A percentile compares a stretch with the other conserved stretches of the same genome.
phyloP scores from a whole-genome alignment of 768 basidiomycete genomes.

The Podaxis sp. region DNA sequence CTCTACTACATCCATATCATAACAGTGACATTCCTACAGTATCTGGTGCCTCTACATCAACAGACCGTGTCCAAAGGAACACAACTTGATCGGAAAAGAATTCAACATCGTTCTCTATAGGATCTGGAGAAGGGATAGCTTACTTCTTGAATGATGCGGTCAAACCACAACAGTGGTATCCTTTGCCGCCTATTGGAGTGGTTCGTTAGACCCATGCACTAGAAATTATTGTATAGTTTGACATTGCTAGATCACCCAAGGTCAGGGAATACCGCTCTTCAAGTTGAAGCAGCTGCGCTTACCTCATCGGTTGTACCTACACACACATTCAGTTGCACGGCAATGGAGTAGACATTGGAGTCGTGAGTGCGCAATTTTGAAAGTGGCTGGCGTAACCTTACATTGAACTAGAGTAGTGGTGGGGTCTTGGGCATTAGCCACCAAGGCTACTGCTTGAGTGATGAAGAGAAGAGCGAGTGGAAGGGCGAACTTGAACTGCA shows the following conservation, averaged over 20 bases:
- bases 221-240: neutral
- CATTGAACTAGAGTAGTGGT: neutral
- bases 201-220: neutral
- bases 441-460: neutral
- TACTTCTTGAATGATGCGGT: neutral
- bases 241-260: neutral
- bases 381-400: neutral
- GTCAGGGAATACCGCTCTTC: neutral
- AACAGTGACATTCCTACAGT: no score
- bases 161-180: slow-evolving; percentile 5
- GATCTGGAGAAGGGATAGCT: neutral
- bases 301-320: neutral
- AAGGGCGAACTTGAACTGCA: neutral
- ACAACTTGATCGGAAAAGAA: neutral
- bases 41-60: neutral
- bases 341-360: neutral
- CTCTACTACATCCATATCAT: no score
- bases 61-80: slow-evolving; percentile 3
- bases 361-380: neutral
- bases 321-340: neutral
- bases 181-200: neutral
- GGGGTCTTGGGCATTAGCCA: neutral
- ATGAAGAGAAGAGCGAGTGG: neutral
- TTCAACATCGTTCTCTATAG: no score
- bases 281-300: neutral